These are phyloP conservation scores for Smittium mucronatum DNA, from an alignment of 371 early-diverging fungal species.

Conservation along the genomic window DNA sequence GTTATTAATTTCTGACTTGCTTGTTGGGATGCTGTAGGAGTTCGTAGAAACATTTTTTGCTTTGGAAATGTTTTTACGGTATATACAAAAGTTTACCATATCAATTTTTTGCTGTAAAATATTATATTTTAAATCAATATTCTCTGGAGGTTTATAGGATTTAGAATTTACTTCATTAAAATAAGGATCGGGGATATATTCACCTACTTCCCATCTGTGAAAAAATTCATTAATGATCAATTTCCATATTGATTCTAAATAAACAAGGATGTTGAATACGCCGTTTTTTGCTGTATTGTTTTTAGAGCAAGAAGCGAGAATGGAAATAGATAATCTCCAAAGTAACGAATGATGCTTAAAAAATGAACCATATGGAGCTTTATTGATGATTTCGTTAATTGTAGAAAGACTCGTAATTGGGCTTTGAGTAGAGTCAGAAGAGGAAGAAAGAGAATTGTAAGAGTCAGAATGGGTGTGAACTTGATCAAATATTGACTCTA, in stretches of 20 bases:
- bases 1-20: not conserved
- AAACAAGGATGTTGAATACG: constrained; percentile 17
- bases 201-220: not conserved
- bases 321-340: not conserved
- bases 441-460: no score
- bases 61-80: constrained; percentile 27
- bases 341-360: not conserved
- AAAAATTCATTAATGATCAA: not conserved
- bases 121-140: constrained; percentile 56
- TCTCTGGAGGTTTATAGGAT: constrained; percentile 8
- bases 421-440: no score
- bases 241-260: not conserved
- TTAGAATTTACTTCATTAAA: not conserved
- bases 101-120: constrained; percentile 77
- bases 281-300: constrained; percentile 15
- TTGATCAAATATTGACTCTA: no score
- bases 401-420: no score
- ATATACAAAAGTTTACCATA: constrained; percentile 78
- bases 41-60: no score
- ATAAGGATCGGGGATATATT: not conserved
- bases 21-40: no score
- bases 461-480: no score
- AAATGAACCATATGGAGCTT: not conserved
- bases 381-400: not conserved
- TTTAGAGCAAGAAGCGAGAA: constrained; percentile 2